Conservation (phyloP, 345 rosid genomes). For the Moringa oleifera region DNA sequence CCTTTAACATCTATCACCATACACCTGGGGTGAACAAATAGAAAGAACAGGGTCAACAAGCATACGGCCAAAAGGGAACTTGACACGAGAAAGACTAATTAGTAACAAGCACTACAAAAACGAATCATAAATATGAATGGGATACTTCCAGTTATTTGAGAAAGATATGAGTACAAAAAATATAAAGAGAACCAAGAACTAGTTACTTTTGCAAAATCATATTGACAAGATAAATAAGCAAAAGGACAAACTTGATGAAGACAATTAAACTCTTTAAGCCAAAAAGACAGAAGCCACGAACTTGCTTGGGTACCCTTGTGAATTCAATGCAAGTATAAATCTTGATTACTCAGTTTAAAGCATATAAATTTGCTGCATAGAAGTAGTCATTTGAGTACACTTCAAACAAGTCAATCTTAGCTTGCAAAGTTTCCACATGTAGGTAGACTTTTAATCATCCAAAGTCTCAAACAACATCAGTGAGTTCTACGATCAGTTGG, state of each 20-base stretch:
- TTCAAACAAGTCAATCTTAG: background rate
- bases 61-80: background rate
- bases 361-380: background rate
- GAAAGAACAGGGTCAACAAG: background rate
- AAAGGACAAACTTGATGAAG: background rate
- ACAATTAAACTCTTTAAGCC: background rate
- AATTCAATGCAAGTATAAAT: slow-evolving; percentile 2
- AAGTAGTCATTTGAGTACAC: slow-evolving; percentile 5
- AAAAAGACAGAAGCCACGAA: slow-evolving; percentile 1
- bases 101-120: background rate
- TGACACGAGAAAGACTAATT: background rate
- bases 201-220: no score
- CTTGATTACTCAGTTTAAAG: background rate
- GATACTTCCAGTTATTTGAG: background rate
- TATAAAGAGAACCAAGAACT: background rate
- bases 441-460: slow-evolving; percentile 2
- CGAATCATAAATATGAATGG: background rate
- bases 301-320: background rate
- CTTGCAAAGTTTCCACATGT: background rate
- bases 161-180: background rate
- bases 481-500: background rate
- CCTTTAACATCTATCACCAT: slow-evolving; percentile 19
- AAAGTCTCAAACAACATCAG: background rate
- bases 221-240: background rate
- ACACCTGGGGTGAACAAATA: slow-evolving; percentile 22